Evolutionary conservation across 148 eudicot genomes (phyloP).

Genomic region (Chenopodium album): DNA sequence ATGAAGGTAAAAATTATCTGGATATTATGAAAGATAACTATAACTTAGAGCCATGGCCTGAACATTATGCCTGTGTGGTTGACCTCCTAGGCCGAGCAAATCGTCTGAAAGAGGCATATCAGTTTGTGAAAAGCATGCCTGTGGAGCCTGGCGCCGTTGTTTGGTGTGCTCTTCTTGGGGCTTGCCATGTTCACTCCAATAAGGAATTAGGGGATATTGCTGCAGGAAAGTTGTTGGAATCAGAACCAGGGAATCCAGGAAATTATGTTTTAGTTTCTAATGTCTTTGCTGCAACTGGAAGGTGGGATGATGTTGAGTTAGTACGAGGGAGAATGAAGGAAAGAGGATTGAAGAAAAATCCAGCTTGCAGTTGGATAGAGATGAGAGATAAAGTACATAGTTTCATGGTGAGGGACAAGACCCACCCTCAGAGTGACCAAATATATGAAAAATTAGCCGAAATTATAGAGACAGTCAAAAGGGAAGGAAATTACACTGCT

Average conservation of each 20-base stretch:
- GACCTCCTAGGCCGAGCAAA: constrained; percentile 91
- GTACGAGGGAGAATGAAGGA: constrained; percentile 64
- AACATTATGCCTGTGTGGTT: constrained; percentile 82
- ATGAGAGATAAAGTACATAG: constrained; percentile 62
- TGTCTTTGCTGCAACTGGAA: constrained; percentile 56
- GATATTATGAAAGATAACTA: constrained; percentile 49
- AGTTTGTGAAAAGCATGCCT: constrained; percentile 60
- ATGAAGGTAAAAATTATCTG: constrained; percentile 58
- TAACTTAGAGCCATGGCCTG: constrained; percentile 76
- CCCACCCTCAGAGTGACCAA: constrained; percentile 54
- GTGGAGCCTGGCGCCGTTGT: constrained; percentile 56
- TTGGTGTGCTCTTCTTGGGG: constrained; percentile 82
- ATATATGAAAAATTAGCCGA: constrained; percentile 53
- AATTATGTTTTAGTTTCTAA: constrained; percentile 78
- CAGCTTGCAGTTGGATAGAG: constrained; percentile 95
- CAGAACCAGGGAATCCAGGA: constrained; percentile 69
- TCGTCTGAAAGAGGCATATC: constrained; percentile 66
- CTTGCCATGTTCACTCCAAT: constrained; percentile 64
- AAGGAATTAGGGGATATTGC: constrained; percentile 60
- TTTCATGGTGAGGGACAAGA: constrained; percentile 65
- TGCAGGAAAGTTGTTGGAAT: constrained; percentile 54
- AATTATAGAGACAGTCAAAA: constrained; percentile 48
- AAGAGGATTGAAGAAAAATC: constrained; percentile 74
- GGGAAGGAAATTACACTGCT: constrained; percentile 62
- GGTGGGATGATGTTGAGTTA: constrained; percentile 69